These are phyloP conservation scores for Ophiocordyceps camponoti-leonardi DNA, from an alignment of 2,329 filamentous ascomycete species.

Conservation along the genomic window DNA sequence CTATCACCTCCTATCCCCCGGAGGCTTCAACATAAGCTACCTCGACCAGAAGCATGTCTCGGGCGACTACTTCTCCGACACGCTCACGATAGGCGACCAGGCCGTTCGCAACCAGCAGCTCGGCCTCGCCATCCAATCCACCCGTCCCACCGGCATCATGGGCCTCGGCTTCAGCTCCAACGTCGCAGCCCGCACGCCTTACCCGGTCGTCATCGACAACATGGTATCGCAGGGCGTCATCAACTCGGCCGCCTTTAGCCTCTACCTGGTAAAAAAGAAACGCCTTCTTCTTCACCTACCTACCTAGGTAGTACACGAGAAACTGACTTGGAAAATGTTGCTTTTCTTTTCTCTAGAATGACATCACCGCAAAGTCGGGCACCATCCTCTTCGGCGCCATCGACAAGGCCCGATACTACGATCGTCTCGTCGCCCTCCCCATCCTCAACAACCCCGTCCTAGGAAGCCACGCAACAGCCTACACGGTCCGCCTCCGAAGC, in stretches of 20 bases:
- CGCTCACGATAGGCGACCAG: slow-evolving; percentile 30
- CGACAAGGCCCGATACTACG: slow-evolving; percentile 55
- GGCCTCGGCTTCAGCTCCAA: slow-evolving; percentile 39
- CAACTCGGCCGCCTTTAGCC: slow-evolving; percentile 45
- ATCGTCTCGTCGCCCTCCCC: slow-evolving; percentile 21
- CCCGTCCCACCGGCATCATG: slow-evolving; percentile 36
- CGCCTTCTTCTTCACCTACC: neutral
- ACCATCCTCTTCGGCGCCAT: slow-evolving; percentile 66
- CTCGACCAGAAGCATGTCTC: slow-evolving; percentile 35
- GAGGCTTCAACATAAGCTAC: slow-evolving; percentile 42
- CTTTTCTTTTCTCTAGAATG: slow-evolving; percentile 22
- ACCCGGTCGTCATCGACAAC: slow-evolving; percentile 45
- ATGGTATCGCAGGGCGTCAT: slow-evolving; percentile 46
- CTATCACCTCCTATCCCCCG: slow-evolving; percentile 22
- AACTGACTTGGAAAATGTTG: neutral
- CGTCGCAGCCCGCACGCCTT: slow-evolving; percentile 23
- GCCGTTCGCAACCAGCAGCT: slow-evolving; percentile 34
- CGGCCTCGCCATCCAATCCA: slow-evolving; percentile 31
- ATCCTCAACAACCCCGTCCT: slow-evolving; percentile 28
- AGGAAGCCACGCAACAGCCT: slow-evolving; percentile 17
- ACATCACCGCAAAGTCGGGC: slow-evolving; percentile 46
- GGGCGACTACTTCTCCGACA: slow-evolving; percentile 42
- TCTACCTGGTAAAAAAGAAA: slow-evolving; percentile 44
- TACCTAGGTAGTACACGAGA: neutral
- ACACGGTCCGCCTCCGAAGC: slow-evolving; percentile 17